Percentiles rank a stretch among this genome's conserved stretches.
phyloP scores from a whole-genome alignment of 306 rosid species.

The Lithocarpus polystachyus region DNA sequence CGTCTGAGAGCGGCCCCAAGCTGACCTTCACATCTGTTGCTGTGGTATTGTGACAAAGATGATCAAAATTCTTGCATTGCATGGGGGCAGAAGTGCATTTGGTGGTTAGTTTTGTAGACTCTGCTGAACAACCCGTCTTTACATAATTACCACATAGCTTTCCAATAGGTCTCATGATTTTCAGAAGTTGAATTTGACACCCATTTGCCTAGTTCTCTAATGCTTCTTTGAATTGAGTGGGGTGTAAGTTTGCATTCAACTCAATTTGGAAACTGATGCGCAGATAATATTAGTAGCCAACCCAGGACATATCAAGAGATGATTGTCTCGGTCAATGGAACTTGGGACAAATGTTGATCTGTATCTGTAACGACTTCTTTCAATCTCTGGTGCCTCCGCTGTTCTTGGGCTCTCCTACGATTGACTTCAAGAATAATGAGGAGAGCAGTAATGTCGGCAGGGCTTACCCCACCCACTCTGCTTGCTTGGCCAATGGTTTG shows the following conservation, averaged over 20 bases:
- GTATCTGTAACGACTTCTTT: conserved; percentile 37
- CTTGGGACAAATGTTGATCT: conserved; percentile 39
- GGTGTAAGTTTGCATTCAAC: not conserved
- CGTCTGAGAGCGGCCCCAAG: not conserved
- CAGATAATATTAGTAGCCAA: not conserved
- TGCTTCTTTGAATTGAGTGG: not conserved
- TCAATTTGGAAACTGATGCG: conserved; percentile 15
- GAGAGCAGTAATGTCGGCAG: conserved; percentile 91
- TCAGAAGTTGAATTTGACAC: not conserved
- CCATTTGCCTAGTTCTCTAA: not conserved
- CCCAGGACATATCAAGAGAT: conserved; percentile 36
- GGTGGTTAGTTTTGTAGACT: not conserved
- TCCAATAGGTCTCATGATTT: not conserved
- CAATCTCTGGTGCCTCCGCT: conserved; percentile 51
- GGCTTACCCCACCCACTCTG: conserved; percentile 98
- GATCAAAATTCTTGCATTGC: not conserved
- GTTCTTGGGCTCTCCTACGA: conserved; percentile 65
- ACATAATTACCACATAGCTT: not conserved
- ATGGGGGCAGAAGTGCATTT: not conserved
- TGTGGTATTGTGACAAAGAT: not conserved
- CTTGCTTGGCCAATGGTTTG: conserved; percentile 91
- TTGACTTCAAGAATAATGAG: conserved; percentile 78
- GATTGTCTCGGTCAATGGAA: conserved; percentile 49
- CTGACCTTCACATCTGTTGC: not conserved
- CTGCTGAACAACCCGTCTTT: not conserved